Percentiles rank a stretch among this genome's conserved stretches.
Evolutionary conservation across 2,329 filamentous ascomycete species (phyloP).

Genomic region (Penicillium sp.): DNA sequence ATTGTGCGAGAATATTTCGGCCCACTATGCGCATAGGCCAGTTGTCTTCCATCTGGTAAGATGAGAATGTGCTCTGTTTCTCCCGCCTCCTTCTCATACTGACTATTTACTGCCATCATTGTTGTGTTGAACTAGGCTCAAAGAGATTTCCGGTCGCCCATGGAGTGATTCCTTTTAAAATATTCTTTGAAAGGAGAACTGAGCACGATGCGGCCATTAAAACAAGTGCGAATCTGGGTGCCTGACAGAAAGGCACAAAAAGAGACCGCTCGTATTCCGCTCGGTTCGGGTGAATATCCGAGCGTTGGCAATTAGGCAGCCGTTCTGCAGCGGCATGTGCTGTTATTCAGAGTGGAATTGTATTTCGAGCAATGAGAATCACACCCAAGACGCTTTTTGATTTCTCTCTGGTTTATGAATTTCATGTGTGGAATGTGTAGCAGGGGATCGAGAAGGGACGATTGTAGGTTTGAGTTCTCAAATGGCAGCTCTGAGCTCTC

Average conservation of each 20-base stretch:
- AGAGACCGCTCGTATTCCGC: not conserved
- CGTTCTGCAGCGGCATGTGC: too few species aligned
- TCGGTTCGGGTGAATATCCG: not conserved
- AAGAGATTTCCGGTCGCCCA: not conserved
- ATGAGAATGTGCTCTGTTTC: not conserved
- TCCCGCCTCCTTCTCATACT: not conserved
- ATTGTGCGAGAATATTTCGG: conserved; percentile 1
- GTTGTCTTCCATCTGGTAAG: conserved; percentile 3
- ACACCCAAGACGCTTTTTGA: not conserved
- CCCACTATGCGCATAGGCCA: conserved; percentile 13
- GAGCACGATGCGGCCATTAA: too few species aligned
- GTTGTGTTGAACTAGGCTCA: not conserved
- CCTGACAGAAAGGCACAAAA: too few species aligned
- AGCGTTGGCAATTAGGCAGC: not conserved
- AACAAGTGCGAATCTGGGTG: too few species aligned
- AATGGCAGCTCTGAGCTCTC: too few species aligned
- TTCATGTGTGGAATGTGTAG: not conserved
- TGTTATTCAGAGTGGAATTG: not conserved
- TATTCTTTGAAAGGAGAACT: too few species aligned
- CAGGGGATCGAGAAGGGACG: too few species aligned
- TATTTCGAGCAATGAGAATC: not conserved
- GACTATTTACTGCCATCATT: not conserved
- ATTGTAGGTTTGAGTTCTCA: too few species aligned
- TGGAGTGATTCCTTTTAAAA: not conserved
- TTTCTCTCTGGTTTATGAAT: not conserved